Evolutionary conservation across 2,329 filamentous ascomycete genomes (phyloP), one percentile per base, ranked within the genome.

Genomic region (Chaetomiaceae sp.): DNA sequence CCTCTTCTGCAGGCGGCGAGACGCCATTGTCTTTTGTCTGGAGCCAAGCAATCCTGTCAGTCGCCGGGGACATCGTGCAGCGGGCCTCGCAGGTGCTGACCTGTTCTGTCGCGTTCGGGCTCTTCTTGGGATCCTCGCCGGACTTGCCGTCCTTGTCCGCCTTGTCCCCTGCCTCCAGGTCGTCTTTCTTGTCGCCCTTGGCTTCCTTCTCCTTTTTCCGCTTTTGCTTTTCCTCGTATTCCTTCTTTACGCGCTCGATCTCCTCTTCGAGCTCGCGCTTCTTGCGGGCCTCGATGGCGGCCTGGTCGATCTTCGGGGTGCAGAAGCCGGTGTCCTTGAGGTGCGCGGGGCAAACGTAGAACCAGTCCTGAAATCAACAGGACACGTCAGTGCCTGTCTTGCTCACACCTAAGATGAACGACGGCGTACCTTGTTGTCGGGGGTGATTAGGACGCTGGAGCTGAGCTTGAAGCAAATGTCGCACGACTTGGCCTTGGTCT

Each of bases 401-500:
- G 12, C 11, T 14, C 20, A 36, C 34, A 48, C 23, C 27, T 3
- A 11, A 29, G 31, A 38, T 36, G 22, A 52, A 53, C 8, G 25
- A 55, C 63, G 59, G 65, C n/a, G n/a, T n/a, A 94, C 91, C 83
- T 92, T 94, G 65, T 89, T 91, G 64, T 95, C 91, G 0, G 88
- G 82, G 8, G 91, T 95, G 62, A 96, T 89, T 51, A 99, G 76
- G 17, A 97, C 92, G 60, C 87, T 95, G 6, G 85, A 83, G 55
- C 86, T 90, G 8, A 88, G 87, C 71, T 94, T 95, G 76, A 87
- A 95, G 77, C 94, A 97, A 59, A 97, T 83, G 70, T 90, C 87
- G 71, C 94, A 99, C 46, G 89, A 78, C 71, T 89, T 95, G 12
- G 89, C 81, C 1, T 87, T 81, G n/a, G 83, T 81, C 27, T 95